A percentile compares a stretch with the other conserved stretches of the same genome.
phyloP scores from a whole-genome alignment of 805 yeast species.

The Brettanomyces sp. region DNA sequence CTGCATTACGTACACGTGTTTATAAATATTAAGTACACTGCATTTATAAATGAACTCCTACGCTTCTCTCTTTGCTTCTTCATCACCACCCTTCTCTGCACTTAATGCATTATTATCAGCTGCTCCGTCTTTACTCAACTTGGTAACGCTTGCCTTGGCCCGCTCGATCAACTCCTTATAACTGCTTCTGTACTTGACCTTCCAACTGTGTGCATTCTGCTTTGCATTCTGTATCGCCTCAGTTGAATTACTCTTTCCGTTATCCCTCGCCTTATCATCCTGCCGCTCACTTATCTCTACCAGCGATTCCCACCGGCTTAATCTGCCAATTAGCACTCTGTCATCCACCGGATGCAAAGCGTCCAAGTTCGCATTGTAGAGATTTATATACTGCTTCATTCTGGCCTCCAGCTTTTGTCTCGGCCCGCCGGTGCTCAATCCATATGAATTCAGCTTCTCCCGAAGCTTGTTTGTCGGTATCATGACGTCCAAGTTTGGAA shows the following conservation, averaged over 20 bases:
- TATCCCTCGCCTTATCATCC: slow-evolving; percentile 3
- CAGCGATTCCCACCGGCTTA: slow-evolving; percentile 60
- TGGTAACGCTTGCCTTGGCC: slow-evolving; percentile 13
- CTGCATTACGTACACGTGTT: no score
- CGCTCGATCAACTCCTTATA: slow-evolving; percentile 16
- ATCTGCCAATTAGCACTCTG: slow-evolving; percentile 41
- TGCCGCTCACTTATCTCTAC: slow-evolving; percentile 9
- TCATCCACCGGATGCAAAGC: slow-evolving; percentile 55
- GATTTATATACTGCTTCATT: slow-evolving; percentile 64
- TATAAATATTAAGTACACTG: not conserved
- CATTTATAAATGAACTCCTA: not conserved
- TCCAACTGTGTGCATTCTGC: slow-evolving; percentile 16
- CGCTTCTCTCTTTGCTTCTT: slow-evolving; percentile 2
- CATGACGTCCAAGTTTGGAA: slow-evolving; percentile 58
- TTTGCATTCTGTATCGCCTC: slow-evolving; percentile 26
- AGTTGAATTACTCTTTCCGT: no score
- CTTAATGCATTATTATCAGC: no score
- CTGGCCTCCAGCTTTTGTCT: slow-evolving; percentile 57
- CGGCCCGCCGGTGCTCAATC: slow-evolving; percentile 55
- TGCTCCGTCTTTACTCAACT: no score
- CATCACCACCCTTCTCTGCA: no score
- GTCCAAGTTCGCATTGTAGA: slow-evolving; percentile 79
- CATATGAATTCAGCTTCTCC: slow-evolving; percentile 44
- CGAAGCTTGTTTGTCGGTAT: slow-evolving; percentile 52
- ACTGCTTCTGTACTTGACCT: slow-evolving; percentile 14